Conservation (phyloP, 2,329 filamentous ascomycete species). For the Pyrenochaeta sp. region DNA sequence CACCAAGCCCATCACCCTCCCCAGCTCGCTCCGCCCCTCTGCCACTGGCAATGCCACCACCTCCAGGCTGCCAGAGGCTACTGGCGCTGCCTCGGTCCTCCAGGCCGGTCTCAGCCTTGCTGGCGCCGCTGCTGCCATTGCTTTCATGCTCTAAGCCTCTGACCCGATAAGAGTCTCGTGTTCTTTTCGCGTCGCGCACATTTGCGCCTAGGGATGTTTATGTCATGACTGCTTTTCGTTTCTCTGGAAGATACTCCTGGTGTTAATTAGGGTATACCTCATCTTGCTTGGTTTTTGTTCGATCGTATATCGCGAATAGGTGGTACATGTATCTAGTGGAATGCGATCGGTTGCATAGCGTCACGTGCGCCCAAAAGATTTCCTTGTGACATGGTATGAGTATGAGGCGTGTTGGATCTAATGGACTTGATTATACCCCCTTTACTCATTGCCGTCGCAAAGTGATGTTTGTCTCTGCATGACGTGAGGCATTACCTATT, state of each 20-base stretch:
- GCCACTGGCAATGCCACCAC: conserved; percentile 37
- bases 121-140: conserved; percentile 52
- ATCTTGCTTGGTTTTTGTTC: conserved; percentile 9
- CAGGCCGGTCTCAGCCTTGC: conserved; percentile 50
- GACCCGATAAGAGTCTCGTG: not conserved
- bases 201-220: conserved; percentile 17
- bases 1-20: conserved; percentile 45
- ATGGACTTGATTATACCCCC: not conserved
- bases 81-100: conserved; percentile 45
- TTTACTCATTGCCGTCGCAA: not conserved
- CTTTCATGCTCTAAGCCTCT: conserved; percentile 49
- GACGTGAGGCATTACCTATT: no score
- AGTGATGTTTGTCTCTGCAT: not conserved
- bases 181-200: not conserved
- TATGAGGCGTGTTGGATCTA: not conserved
- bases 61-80: conserved; percentile 32
- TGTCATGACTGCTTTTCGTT: conserved; percentile 25
- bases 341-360: not conserved
- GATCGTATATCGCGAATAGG: not conserved
- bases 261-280: conserved; percentile 27
- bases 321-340: conserved; percentile 1
- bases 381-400: not conserved
- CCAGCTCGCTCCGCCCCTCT: conserved; percentile 42
- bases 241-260: conserved; percentile 23
- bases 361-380: not conserved